Percentiles rank a stretch among this genome's conserved stretches.
Evolutionary conservation across 2,329 filamentous ascomycete species (phyloP).

Genomic region (Aspergillus niger): DNA sequence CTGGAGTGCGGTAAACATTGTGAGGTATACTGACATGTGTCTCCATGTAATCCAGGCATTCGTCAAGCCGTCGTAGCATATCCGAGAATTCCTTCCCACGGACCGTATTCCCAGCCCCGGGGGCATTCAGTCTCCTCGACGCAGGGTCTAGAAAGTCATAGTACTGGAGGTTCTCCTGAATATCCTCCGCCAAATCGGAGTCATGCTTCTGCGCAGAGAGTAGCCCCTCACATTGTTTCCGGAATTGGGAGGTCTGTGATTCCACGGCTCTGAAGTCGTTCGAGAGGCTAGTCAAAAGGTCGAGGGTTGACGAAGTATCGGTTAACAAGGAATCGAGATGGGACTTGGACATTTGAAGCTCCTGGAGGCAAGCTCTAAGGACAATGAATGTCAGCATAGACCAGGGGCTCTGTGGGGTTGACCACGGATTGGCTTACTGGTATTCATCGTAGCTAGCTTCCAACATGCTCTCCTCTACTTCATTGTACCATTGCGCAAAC

Average conservation of each 20-base stretch:
- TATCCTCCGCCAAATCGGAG: conserved; percentile 75
- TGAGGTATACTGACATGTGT: conserved; percentile 64
- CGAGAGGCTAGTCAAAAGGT: conserved; percentile 75
- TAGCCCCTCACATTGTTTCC: conserved; percentile 86
- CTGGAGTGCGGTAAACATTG: neutral
- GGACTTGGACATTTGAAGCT: conserved; percentile 75
- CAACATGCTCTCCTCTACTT: conserved; percentile 67
- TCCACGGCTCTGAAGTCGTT: conserved; percentile 87
- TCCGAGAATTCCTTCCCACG: conserved; percentile 82
- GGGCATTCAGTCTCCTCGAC: conserved; percentile 85
- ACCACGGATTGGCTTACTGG: conserved; percentile 55
- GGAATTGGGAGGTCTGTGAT: conserved; percentile 87
- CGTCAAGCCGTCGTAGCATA: conserved; percentile 82
- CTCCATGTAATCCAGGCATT: conserved; percentile 91
- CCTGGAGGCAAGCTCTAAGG: conserved; percentile 72
- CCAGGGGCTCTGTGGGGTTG: conserved; percentile 2
- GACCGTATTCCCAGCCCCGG: conserved; percentile 82
- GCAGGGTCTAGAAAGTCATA: conserved; percentile 92
- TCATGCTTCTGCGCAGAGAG: conserved; percentile 79
- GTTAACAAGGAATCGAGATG: conserved; percentile 78
- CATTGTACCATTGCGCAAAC: conserved; percentile 60
- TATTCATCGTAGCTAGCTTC: conserved; percentile 85
- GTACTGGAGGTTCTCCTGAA: conserved; percentile 88
- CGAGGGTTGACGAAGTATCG: conserved; percentile 74
- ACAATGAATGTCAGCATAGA: conserved; percentile 11